These are phyloP conservation scores for Suillus variegatus DNA, from an alignment of 768 basidiomycete species.

Conservation along the genomic window DNA sequence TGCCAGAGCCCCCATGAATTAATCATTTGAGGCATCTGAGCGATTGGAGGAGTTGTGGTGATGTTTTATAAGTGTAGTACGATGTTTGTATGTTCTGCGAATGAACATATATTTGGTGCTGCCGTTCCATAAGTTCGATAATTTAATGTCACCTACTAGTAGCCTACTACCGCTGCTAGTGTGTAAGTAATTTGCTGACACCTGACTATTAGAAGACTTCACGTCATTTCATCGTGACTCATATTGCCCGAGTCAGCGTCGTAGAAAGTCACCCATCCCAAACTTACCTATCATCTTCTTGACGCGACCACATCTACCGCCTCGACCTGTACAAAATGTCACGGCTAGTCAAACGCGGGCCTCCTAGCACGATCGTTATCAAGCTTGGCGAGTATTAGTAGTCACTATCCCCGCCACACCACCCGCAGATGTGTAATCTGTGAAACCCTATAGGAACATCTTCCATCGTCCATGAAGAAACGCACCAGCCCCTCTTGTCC, in stretches of 20 bases:
- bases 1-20: slow-evolving; percentile 54
- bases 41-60: not conserved
- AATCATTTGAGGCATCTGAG: not conserved
- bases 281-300: not conserved
- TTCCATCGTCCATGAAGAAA: slow-evolving; percentile 93
- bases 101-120: not conserved
- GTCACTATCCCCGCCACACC: slow-evolving; percentile 6
- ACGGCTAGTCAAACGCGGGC: slow-evolving; percentile 24
- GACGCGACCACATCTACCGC: not conserved
- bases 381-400: slow-evolving; percentile 67
- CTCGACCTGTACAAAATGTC: slow-evolving; percentile 14
- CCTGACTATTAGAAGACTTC: not conserved
- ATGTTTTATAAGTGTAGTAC: not conserved
- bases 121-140: not conserved
- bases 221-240: not conserved
- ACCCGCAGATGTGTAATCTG: slow-evolving; percentile 10
- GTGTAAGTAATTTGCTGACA: no score
- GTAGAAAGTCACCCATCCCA: not conserved
- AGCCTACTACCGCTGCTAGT: not conserved
- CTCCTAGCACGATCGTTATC: slow-evolving; percentile 75
- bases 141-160: not conserved
- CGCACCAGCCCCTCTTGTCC: slow-evolving; percentile 89
- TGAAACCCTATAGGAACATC: slow-evolving; percentile 65
- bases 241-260: not conserved
- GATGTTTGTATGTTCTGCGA: not conserved